Evolutionary conservation across 2,329 filamentous ascomycete species (phyloP).

Genomic region (Colletotrichum phormii): DNA sequence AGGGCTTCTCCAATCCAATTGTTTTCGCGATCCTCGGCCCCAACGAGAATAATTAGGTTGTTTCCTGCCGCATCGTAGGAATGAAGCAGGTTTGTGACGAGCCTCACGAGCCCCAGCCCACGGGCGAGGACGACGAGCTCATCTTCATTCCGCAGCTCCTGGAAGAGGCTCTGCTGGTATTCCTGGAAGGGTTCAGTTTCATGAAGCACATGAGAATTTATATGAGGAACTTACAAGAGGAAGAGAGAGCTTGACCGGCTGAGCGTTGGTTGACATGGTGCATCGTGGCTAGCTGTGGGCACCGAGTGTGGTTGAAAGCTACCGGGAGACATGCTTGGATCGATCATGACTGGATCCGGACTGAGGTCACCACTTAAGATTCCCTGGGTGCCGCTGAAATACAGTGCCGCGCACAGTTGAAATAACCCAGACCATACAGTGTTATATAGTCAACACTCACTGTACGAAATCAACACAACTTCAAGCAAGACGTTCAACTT

Average conservation of each 20-base stretch:
- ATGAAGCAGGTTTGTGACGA: slow-evolving; percentile 96
- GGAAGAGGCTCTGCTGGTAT: slow-evolving; percentile 97
- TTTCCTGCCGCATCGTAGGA: slow-evolving; percentile 96
- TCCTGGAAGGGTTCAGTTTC: slow-evolving; percentile 58
- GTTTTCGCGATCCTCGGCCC: slow-evolving; percentile 93
- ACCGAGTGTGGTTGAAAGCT: not conserved
- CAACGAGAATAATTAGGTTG: slow-evolving; percentile 89
- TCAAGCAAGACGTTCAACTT: not conserved
- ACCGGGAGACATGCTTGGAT: not conserved
- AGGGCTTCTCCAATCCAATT: slow-evolving; percentile 96
- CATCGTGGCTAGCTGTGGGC: slow-evolving; percentile 13
- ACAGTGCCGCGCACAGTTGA: not conserved
- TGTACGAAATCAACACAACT: not conserved
- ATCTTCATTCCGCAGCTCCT: slow-evolving; percentile 89
- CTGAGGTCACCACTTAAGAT: not conserved
- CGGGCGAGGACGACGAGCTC: slow-evolving; percentile 92
- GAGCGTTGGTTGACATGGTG: slow-evolving; percentile 57
- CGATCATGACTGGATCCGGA: not conserved
- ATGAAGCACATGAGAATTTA: slow-evolving; percentile 28
- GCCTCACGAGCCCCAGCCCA: slow-evolving; percentile 89
- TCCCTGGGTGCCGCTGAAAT: not conserved
- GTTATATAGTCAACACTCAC: not conserved
- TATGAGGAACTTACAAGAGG: slow-evolving; percentile 66
- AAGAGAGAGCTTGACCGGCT: slow-evolving; percentile 84
- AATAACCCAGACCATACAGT: not conserved